Conservation (phyloP, 805 yeast species). For the Candida adriatica region DNA sequence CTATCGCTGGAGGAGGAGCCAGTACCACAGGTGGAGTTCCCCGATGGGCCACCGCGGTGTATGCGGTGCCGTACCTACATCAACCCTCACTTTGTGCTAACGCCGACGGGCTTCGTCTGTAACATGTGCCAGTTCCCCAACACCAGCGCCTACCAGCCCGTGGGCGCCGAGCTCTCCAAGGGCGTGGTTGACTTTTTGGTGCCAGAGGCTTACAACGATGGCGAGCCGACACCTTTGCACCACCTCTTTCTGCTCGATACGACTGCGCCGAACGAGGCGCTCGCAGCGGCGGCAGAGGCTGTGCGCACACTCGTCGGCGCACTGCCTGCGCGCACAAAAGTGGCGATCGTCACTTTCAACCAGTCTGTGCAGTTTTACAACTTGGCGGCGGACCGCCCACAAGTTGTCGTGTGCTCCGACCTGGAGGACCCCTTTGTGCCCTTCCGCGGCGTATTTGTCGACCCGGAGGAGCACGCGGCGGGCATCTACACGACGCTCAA, state of each 20-base stretch:
- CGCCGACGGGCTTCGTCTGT: conserved; percentile 64
- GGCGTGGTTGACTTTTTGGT: conserved; percentile 87
- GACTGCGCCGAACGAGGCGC: conserved; percentile 53
- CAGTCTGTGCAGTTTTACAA: conserved; percentile 66
- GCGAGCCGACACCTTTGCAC: conserved; percentile 46
- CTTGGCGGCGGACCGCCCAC: conserved; percentile 48
- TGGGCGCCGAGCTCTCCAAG: conserved; percentile 71
- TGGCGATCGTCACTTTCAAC: conserved; percentile 76
- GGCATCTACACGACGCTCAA: conserved; percentile 64
- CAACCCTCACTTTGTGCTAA: conserved; percentile 71
- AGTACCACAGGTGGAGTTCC: conserved; percentile 64
- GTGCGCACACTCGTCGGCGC: conserved; percentile 45
- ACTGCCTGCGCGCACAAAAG: conserved; percentile 25
- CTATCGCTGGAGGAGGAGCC: conserved; percentile 37
- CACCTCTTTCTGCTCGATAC: conserved; percentile 74
- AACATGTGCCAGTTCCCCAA: conserved; percentile 81
- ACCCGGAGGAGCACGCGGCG: conserved; percentile 57
- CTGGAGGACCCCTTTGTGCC: conserved; percentile 80
- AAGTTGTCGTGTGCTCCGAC: conserved; percentile 59
- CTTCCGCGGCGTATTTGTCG: conserved; percentile 68
- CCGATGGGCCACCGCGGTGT: conserved; percentile 80
- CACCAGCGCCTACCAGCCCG: conserved; percentile 54
- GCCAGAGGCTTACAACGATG: conserved; percentile 61
- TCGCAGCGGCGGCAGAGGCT: conserved; percentile 61
- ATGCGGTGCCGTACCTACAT: conserved; percentile 85